Conservation (phyloP, 306 rosid species). For the Cucurbita maxima region DNA sequence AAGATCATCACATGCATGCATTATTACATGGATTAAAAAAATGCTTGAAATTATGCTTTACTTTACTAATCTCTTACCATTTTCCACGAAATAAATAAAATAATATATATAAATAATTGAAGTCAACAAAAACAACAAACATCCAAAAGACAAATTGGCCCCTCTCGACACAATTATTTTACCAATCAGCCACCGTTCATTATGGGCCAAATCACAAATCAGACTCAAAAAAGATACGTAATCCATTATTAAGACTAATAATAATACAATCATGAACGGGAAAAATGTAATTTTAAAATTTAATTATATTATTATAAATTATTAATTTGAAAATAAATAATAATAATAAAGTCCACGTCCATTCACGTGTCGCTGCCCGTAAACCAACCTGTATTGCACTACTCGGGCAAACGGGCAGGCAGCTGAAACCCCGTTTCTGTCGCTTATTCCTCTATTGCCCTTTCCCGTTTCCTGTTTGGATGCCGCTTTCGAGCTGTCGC, state of each 20-base stretch:
- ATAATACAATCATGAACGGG: not conserved
- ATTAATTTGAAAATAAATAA: not conserved
- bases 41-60: not conserved
- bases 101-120: not conserved
- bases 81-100: not conserved
- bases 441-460: not conserved
- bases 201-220: not conserved
- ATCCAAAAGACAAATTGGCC: not conserved
- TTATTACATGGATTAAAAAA: not conserved
- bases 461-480: not conserved
- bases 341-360: not conserved
- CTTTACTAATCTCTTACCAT: not conserved
- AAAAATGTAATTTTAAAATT: not conserved
- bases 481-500: not conserved
- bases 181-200: conserved; percentile 2
- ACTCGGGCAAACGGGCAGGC: not conserved
- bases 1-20: not conserved
- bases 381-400: conserved; percentile 3
- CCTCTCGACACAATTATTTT: not conserved
- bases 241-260: not conserved
- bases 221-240: not conserved
- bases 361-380: conserved; percentile 2
- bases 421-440: not conserved
- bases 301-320: not conserved
- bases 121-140: not conserved